Conservation (phyloP, 164 flowering plant genomes). For the Annona cherimola region DNA sequence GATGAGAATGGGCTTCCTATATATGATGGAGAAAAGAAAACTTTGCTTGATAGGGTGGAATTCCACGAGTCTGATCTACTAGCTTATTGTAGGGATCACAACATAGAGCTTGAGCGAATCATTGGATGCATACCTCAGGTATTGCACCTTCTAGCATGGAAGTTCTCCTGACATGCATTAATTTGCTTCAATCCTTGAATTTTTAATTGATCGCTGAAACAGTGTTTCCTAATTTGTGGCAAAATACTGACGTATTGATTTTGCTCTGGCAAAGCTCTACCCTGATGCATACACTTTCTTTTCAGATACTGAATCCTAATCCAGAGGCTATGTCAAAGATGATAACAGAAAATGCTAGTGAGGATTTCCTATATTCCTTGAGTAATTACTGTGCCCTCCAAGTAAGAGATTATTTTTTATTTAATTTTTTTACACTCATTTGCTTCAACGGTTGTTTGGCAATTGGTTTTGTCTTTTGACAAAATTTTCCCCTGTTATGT, state of each 20-base stretch:
- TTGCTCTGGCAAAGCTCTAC: neutral
- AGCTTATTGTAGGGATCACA: constrained; percentile 70
- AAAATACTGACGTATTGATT: neutral
- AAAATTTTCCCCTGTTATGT: neutral
- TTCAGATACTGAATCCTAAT: constrained; percentile 96
- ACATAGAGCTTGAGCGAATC: constrained; percentile 79
- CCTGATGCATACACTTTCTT: constrained; percentile 3
- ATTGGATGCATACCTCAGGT: constrained; percentile 99
- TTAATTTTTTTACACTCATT: neutral
- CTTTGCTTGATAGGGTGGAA: constrained; percentile 90
- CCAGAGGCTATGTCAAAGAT: constrained; percentile 98
- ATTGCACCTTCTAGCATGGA: neutral
- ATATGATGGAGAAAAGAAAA: constrained; percentile 75
- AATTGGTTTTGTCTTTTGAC: neutral
- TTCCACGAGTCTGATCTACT: constrained; percentile 95
- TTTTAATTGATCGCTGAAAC: neutral
- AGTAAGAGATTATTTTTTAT: constrained; percentile 31
- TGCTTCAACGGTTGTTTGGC: neutral
- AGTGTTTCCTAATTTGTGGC: too few relatives aligned
- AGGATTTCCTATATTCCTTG: constrained; percentile 78
- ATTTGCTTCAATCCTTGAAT: neutral
- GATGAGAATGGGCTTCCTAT: constrained; percentile 80
- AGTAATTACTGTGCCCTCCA: constrained; percentile 98
- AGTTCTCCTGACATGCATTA: neutral
- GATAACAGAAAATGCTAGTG: constrained; percentile 97